Base-by-base conservation (phyloP, 352 stramenopile species). In the Plasmopara halstedii region DNA sequence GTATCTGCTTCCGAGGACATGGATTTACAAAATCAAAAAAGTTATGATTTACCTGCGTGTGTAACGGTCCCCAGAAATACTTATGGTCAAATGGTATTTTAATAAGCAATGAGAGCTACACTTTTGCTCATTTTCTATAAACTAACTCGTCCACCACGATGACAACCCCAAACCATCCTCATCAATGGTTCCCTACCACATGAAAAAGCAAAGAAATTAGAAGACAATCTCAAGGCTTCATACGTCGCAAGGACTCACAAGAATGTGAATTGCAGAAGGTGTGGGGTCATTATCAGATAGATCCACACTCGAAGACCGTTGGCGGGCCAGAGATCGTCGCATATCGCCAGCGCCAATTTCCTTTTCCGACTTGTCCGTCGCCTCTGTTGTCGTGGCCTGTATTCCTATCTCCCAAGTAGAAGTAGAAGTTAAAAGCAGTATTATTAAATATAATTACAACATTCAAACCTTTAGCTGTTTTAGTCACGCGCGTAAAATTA, bases 401-500 rank as follows among this genome's bases (percentile, higher is more conserved):
- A 92, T 92, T 31, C 81, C 71, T 83, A 34, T n/a, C 5, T 9
- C 9, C 25, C 34, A 32, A 6, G 2, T n/a, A 35, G 15, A 47
- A 26, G n/a, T 14, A 32, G 22, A 11, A 43, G 32, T 15, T 40
- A 11, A 11, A 11, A 11, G 6, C 6, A 35, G n/a, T 35, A 18
- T 13, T 35, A 15, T 35, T 35, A n/a, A 35, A 8, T 18, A 6
- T 35, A 17, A 2, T 35, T 6, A 17, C 2, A 17, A 3, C 31
- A 17, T 7, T n/a, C 23, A 18, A 50, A 77, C 74, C 80, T 41
- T 87, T 87, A 22, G 77, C 75, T n/a, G 81, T 92, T 64, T 92
- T 92, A 47, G 73, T 87, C 42, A 92, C 81, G 21, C 74, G 75
- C n/a, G 81, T 92, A 41, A 90, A 92, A 62, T 88, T 92, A 58